A percentile compares a stretch with the other conserved stretches of the same genome.
phyloP scores from a whole-genome alignment of 2,329 filamentous ascomycete species.

The Emergomyces orientalis region DNA sequence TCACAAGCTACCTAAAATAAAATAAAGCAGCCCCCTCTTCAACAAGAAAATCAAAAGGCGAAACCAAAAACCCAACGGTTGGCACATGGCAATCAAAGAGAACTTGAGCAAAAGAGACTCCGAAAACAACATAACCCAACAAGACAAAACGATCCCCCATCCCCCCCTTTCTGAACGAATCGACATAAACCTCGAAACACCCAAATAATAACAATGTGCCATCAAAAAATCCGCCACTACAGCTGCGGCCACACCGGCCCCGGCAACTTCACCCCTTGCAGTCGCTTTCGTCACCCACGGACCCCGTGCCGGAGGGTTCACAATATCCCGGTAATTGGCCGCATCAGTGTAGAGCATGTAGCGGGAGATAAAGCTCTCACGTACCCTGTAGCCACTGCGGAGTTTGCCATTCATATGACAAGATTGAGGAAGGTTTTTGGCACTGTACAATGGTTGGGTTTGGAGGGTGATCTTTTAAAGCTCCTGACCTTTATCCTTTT shows the following conservation, averaged over 20 bases:
- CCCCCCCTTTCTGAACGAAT: too few species aligned
- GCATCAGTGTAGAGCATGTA: conserved; percentile 7
- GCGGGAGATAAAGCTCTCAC: background rate
- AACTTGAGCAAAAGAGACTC: background rate
- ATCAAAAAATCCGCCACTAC: conserved; percentile 12
- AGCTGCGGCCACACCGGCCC: conserved; percentile 11
- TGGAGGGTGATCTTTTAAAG: too few species aligned
- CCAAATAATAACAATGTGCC: conserved; percentile 13
- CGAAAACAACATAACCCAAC: background rate
- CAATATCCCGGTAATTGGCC: conserved; percentile 8
- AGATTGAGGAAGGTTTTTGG: too few species aligned
- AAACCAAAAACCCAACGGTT: too few species aligned
- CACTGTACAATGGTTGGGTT: too few species aligned
- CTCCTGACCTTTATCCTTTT: too few species aligned
- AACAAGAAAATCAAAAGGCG: too few species aligned
- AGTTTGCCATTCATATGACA: too few species aligned
- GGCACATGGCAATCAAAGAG: background rate
- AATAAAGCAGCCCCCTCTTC: too few species aligned
- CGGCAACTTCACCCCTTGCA: conserved; percentile 11
- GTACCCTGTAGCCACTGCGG: too few species aligned
- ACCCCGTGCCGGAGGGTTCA: conserved; percentile 3
- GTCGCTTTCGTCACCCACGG: conserved; percentile 1
- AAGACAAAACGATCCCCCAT: background rate
- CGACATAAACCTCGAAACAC: background rate
- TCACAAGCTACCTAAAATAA: background rate